Base-by-base conservation (phyloP, 2,329 filamentous ascomycete species). In the Calonectria naviculata region DNA sequence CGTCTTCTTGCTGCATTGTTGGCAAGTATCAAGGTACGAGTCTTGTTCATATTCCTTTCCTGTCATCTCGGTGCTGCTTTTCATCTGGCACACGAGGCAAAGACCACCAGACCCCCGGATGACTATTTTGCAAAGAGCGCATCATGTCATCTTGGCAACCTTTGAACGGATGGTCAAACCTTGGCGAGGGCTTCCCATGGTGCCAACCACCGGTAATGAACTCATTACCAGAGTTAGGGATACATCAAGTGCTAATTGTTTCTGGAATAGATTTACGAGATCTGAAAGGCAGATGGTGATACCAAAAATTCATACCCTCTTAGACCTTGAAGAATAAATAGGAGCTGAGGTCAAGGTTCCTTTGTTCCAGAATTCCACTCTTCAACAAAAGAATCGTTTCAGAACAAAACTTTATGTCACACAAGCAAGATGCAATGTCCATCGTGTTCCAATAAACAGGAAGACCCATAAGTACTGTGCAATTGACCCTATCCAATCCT, bases 81-180 rank as follows among this genome's bases (percentile, higher is more conserved):
- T 28, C 1, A 61, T 72, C 3, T 67, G 42, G 19, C 76, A 78
- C 0, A 2, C 24, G 1, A 68, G 38, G 24, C 75, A 78, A 29
- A 74, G 4, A 6, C 46, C 0, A 21, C 21, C 21, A 12, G 28
- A 21, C 5, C 49, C 10, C 0, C 8, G 42, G 24, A 71, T 72
- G 1, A 4, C 2, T 0, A 49, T 52, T 0, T 17, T 24, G 60
- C 76, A 78, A 7, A 21, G 12, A 0, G 46, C 26, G 4, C 76
- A 78, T 5, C 26, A 62, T 24, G 66, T 75, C 8, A 19, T 21
- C 17, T 21, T 13, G 3, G 26, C 38, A 19, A 15, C 19, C 8
- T n/a, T 41, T 41, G 15, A 7, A 19, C 38, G 38, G 15, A 41
- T n/a, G 8, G 38, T 17, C 19, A 41, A 41, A n/a, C 19, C 15